phyloP scores from a whole-genome alignment of 345 rosid genomes.

The Noccaea bulbosa region DNA sequence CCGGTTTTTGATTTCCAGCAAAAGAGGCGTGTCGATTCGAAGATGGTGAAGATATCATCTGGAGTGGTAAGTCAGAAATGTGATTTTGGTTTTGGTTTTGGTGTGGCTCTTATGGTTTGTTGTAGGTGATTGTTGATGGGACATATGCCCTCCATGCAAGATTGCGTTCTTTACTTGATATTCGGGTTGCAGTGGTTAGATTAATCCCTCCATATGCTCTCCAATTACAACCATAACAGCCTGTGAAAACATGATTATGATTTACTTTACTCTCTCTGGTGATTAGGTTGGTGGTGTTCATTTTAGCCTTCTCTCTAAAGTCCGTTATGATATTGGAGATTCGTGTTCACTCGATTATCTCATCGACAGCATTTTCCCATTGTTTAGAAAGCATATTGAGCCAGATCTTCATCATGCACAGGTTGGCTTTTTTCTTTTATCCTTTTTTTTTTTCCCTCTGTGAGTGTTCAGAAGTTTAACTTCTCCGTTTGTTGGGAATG shows the following conservation, averaged over 20 bases:
- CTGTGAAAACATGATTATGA: neutral
- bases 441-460: neutral
- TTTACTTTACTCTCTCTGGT: conserved; percentile 24
- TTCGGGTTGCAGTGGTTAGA: conserved; percentile 97
- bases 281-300: conserved; percentile 98
- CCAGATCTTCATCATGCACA: conserved; percentile 99
- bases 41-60: conserved; percentile 65
- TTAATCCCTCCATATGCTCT: conserved; percentile 30
- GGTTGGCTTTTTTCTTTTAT: conserved; percentile 52
- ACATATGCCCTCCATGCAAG: conserved; percentile 92
- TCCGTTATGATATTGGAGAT: conserved; percentile 94
- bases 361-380: conserved; percentile 96
- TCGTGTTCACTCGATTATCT: conserved; percentile 92
- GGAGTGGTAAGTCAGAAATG: conserved; percentile 68
- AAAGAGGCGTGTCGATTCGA: conserved; percentile 64
- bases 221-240: neutral
- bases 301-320: conserved; percentile 98
- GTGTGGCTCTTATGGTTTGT: conserved; percentile 15
- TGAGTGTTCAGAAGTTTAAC: conserved; percentile 37
- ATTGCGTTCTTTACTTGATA: conserved; percentile 95
- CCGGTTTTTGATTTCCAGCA: conserved; percentile 93
- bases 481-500: conserved; percentile 39
- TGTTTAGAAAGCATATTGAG: conserved; percentile 96
- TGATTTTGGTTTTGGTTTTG: conserved; percentile 23
- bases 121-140: conserved; percentile 96